Base-by-base conservation (phyloP, 129 eudicot genomes). In the Flaveria brownii region DNA sequence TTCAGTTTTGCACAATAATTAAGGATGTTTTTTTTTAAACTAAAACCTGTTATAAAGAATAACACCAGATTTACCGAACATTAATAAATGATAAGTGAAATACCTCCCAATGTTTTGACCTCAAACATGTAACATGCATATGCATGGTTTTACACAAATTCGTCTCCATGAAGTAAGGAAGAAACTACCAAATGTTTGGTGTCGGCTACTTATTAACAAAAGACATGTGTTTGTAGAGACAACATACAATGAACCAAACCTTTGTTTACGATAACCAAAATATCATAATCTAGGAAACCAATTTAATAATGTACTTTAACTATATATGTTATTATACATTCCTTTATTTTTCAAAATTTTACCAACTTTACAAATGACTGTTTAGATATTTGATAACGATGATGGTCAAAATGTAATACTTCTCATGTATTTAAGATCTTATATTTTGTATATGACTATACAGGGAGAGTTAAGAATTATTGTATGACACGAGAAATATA, bases 151-250 rank as follows among this genome's bases (percentile, higher is more conserved):
- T 56, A 39, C 79, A 67, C 54, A 67, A 68, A 10, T 80, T 71
- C 75, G 67, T 67, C 11, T 80, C 84, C 80, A 80, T 74, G 80
- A 80, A 80, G 84, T 67, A 74, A 80, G 80, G 75, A 80, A 68
- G 84, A 80, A 80, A 80, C 71, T 67, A 74, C 76, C 75, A 80
- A 74, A 67, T 80, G 84, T 80, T 50, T 74, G 63, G 63, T 80
- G 80, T 74, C 84, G 63, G 76, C 76, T 59, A 54, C 72, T 28
- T 65, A 36, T 36, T 36, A 42, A 80, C 75, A 67, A 59, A 74
- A 17, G 71, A 74, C 61, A 54, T 55, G 79, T 80, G 79, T 80
- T 65, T 73, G 14, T 45, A 66, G 20, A 66, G 43, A 80, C 84
- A 68, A 80, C 70, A 74, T 80, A 36, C 84, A 74, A 68, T 80